A percentile compares a stretch with the other conserved stretches of the same genome.
Conservation (phyloP, 108 stramenopile genomes). For the Cyclostephanos tholiformis region DNA sequence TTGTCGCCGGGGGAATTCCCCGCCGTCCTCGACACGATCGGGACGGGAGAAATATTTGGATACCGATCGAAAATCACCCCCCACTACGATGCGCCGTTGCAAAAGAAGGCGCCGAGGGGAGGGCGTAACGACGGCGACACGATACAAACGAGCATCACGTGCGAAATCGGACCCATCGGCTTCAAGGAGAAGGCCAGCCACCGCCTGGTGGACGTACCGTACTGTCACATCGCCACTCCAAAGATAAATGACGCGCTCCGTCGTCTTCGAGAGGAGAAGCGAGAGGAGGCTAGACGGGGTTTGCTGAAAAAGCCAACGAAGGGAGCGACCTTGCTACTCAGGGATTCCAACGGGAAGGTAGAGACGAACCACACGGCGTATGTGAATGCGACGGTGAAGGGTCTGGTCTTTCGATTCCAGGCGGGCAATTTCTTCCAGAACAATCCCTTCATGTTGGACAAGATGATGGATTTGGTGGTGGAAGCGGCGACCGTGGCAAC, state of each 20-base stretch:
- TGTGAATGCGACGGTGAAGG: conserved; percentile 75
- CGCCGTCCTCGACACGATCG: conserved; percentile 63
- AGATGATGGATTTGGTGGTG: conserved; percentile 92
- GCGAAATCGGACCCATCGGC: conserved; percentile 71
- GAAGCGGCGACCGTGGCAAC: conserved; percentile 54
- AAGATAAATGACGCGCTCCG: conserved; percentile 85
- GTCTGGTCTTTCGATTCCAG: conserved; percentile 73
- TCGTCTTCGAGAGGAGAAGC: conserved; percentile 57
- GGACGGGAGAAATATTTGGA: conserved; percentile 86
- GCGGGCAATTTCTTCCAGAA: conserved; percentile 99
- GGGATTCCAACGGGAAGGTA: conserved; percentile 79
- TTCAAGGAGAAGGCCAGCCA: conserved; percentile 80
- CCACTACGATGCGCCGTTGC: conserved; percentile 90
- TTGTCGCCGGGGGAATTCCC: conserved; percentile 51
- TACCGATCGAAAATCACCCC: conserved; percentile 97
- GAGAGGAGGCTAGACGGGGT: conserved; percentile 47
- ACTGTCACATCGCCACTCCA: conserved; percentile 93
- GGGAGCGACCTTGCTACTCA: conserved; percentile 91
- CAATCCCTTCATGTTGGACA: conserved; percentile 91
- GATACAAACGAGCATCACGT: not conserved
- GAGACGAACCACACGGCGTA: conserved; percentile 84
- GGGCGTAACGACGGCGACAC: not conserved
- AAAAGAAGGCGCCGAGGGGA: conserved; percentile 39
- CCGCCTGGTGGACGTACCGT: conserved; percentile 87
- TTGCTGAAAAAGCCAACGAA: conserved; percentile 57